A percentile compares a stretch with the other conserved stretches of the same genome.
These are phyloP conservation scores for Penicilliopsis zonata DNA, from an alignment of 495 filamentous ascomycete species.

Conservation along the genomic window DNA sequence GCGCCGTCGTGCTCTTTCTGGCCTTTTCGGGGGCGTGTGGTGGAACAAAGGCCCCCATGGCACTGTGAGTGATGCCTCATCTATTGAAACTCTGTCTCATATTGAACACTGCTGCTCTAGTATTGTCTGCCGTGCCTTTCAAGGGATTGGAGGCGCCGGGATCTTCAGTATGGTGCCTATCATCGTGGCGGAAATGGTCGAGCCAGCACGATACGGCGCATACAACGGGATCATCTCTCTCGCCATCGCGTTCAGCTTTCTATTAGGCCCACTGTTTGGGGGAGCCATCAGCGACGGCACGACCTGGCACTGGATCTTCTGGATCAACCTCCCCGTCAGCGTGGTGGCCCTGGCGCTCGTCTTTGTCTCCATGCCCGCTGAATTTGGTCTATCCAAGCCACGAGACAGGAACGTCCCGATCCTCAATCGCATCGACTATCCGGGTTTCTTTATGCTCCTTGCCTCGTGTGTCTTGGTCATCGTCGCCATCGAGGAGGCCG, in stretches of 20 bases:
- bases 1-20: constrained; percentile 39
- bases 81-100: no score
- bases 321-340: no score
- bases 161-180: constrained; percentile 36
- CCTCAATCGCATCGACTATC: constrained; percentile 43
- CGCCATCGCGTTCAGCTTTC: constrained; percentile 19
- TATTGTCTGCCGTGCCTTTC: constrained; percentile 41
- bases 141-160: constrained; percentile 45
- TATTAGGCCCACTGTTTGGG: constrained; percentile 50
- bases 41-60: no score
- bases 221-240: no score
- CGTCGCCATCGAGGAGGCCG: constrained; percentile 46
- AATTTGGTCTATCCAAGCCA: no score
- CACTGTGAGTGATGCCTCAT: no score
- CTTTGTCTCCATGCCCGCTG: no score
- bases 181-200: no score
- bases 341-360: no score
- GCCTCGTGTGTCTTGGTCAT: constrained; percentile 43
- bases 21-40: constrained; percentile 47
- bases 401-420: no score
- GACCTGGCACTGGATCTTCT: constrained; percentile 51
- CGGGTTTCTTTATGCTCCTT: constrained; percentile 42
- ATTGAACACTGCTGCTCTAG: constrained; percentile 18
- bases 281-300: constrained; percentile 44
- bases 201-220: no score